Evolutionary conservation across 1,139 yeast species (phyloP), one percentile per base, ranked within the genome.

Genomic region (Trichomonascaceae sp.): DNA sequence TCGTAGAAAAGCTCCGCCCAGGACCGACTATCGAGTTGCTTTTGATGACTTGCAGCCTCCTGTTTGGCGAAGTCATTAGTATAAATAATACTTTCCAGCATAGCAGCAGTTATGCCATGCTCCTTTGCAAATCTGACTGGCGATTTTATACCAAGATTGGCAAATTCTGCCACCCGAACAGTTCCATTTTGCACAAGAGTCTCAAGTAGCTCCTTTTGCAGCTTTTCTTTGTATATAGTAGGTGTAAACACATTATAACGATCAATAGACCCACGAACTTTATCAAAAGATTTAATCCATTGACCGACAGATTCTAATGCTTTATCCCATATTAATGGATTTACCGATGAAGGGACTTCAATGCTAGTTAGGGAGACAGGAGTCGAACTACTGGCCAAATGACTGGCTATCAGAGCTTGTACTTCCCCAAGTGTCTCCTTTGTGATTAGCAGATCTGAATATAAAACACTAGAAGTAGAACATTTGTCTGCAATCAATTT

Each of bases 221-320:
- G 50, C n/a, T 36, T 45, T 18, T 49, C 49, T n/a, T 50, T 49
- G 38, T 51, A 57, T 1, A 51, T 38, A 2, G 50, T 45, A 0
- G 63, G 63, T 8, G 54, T 53, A 17, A 58, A 61, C 13, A 54
- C 32, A 12, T 52, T 52, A 20, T 53, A 50, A 7, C 52, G 43
- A 43, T 59, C 59, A 32, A 60, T 30, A 4, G 53, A 46, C 1
- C 63, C 63, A 13, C 47, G 30, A 17, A 58, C 22, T 12, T 43
- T 18, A 2, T 32, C 17, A 10, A 49, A 49, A 17, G 46, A 43
- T 19, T 48, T 53, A n/a, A 53, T 39, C 50, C 55, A 50, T 17
- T 47, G 41, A 8, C 44, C 38, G 6, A 47, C 47, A 13, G 52
- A 45, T 8, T 45, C 17, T 9, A 22, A 47, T 6, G 56, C 32